Conservation (phyloP, 148 eudicot genomes). For the Linanthus parryae region DNA sequence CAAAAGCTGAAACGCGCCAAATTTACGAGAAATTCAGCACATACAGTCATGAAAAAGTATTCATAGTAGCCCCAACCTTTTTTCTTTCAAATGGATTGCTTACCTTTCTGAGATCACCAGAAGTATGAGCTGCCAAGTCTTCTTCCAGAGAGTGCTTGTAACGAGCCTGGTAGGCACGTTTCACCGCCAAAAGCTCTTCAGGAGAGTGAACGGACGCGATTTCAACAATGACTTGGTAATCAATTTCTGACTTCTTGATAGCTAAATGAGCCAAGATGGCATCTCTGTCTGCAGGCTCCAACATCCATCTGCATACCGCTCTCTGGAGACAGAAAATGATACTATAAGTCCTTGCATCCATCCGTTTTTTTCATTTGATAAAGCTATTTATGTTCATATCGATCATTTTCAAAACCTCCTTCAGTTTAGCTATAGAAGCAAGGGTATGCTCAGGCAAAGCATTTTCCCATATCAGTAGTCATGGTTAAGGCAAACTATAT, state of each 20-base stretch:
- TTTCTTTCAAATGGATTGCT: background rate
- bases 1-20: slow-evolving; percentile 4
- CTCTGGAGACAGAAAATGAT: no score
- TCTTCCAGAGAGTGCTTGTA: slow-evolving; percentile 64
- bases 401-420: no score
- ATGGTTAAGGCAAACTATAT: no score
- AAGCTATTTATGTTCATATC: no score
- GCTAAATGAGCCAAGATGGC: slow-evolving; percentile 61
- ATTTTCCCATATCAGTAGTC: no score
- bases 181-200: slow-evolving; percentile 49
- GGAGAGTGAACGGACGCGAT: slow-evolving; percentile 39
- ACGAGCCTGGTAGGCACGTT: slow-evolving; percentile 62
- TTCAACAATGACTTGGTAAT: slow-evolving; percentile 55
- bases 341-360: no score
- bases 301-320: slow-evolving; percentile 72
- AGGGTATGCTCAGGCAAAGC: no score
- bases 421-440: no score
- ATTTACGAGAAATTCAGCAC: no score
- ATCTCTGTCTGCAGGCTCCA: slow-evolving; percentile 74
- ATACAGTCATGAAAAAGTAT: no score
- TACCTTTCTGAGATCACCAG: background rate
- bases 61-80: background rate
- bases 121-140: slow-evolving; percentile 41
- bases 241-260: slow-evolving; percentile 29
- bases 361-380: no score